These are phyloP conservation scores for Papiliotrema fonsecae DNA, from an alignment of 1,284 basidiomycete species.

Conservation along the genomic window DNA sequence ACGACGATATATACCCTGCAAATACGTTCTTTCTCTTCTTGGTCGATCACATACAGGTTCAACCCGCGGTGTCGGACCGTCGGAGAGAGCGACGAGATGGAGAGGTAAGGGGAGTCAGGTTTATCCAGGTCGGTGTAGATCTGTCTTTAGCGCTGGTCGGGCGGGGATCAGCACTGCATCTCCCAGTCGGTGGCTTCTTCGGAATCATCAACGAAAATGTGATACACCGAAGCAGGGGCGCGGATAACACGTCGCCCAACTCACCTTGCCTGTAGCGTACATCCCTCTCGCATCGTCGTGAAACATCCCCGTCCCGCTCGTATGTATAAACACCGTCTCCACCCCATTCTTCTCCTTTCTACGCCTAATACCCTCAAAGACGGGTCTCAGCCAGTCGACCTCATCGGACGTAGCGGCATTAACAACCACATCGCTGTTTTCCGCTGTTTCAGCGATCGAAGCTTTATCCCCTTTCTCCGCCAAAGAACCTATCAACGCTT, in stretches of 20 bases:
- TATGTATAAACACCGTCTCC: constrained; percentile 44
- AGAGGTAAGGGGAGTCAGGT: constrained; percentile 21
- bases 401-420: constrained; percentile 46
- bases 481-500: constrained; percentile 30
- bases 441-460: constrained; percentile 29
- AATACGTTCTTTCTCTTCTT: constrained; percentile 35
- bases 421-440: constrained; percentile 40
- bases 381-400: constrained; percentile 30
- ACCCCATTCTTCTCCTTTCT: constrained; percentile 37
- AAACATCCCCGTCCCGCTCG: constrained; percentile 45
- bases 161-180: background rate
- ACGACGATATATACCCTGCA: constrained; percentile 46
- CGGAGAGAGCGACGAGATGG: constrained; percentile 22
- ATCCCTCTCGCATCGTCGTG: constrained; percentile 31
- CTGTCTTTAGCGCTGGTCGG: background rate
- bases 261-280: constrained; percentile 26
- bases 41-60: constrained; percentile 36
- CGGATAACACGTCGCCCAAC: background rate
- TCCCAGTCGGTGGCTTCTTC: too few species aligned
- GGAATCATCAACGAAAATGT: too few species aligned
- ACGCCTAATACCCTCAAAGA: constrained; percentile 40
- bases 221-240: too few species aligned
- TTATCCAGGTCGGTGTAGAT: constrained; percentile 32
- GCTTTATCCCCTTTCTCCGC: constrained; percentile 17
- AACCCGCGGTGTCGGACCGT: constrained; percentile 33